Evolutionary conservation across 805 yeast species (phyloP).

Genomic region (Yarrowia keelungensis): DNA sequence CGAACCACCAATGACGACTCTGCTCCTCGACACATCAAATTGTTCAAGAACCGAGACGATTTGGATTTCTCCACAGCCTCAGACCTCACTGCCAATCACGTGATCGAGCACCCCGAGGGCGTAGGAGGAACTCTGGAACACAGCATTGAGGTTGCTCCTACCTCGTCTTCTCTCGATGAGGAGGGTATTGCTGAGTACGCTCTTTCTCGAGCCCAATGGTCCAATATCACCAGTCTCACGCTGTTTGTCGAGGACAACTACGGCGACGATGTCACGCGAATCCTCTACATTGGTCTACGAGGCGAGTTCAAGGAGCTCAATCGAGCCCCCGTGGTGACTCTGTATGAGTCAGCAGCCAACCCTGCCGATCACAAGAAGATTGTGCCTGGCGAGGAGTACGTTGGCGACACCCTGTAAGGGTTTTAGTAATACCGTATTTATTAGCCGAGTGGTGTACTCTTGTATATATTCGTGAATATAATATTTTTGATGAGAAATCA

Average conservation of each 20-base stretch:
- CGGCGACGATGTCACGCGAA: slow-evolving; percentile 61
- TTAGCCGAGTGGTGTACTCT: neutral
- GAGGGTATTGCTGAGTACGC: slow-evolving; percentile 78
- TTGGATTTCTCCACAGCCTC: slow-evolving; percentile 75
- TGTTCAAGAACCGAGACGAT: slow-evolving; percentile 72
- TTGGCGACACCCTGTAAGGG: slow-evolving; percentile 39
- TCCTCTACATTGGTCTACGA: slow-evolving; percentile 78
- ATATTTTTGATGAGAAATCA: neutral
- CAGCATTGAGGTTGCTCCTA: slow-evolving; percentile 25
- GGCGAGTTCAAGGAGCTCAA: slow-evolving; percentile 59
- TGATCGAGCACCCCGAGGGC: slow-evolving; percentile 67
- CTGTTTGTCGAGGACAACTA: slow-evolving; percentile 72
- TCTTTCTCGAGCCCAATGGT: slow-evolving; percentile 74
- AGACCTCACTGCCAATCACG: slow-evolving; percentile 58
- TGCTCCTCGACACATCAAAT: slow-evolving; percentile 72
- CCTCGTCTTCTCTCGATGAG: slow-evolving; percentile 49
- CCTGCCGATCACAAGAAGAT: slow-evolving; percentile 78
- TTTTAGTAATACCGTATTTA: slow-evolving; percentile 3
- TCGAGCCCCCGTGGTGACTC: slow-evolving; percentile 69
- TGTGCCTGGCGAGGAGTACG: slow-evolving; percentile 43
- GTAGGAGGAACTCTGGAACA: slow-evolving; percentile 51
- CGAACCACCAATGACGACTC: slow-evolving; percentile 66
- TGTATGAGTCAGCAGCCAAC: slow-evolving; percentile 91
- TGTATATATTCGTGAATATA: slow-evolving; percentile 3
- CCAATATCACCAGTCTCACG: slow-evolving; percentile 71